Percentiles rank a stretch among this genome's conserved stretches.
Conservation (phyloP, 257 asterid genomes). For the Cynanchum wilfordii region DNA sequence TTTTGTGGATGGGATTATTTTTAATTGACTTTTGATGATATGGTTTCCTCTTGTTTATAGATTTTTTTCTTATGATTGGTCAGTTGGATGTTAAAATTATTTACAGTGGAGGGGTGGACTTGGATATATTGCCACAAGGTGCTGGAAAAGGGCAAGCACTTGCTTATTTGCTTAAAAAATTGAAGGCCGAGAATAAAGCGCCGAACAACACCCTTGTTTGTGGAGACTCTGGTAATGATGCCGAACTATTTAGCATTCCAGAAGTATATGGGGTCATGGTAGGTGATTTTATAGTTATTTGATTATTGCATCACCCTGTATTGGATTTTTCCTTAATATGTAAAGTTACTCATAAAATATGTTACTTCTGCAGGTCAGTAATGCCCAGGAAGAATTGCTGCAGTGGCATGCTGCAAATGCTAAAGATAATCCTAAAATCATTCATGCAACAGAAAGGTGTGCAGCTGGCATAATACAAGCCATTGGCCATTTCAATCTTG, state of each 20-base stretch:
- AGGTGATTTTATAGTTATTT: constrained; percentile 25
- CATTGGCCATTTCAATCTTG: constrained; percentile 84
- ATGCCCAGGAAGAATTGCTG: constrained; percentile 94
- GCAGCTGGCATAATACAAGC: constrained; percentile 97
- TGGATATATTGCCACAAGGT: constrained; percentile 92
- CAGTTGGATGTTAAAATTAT: constrained; percentile 95
- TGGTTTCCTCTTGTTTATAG: constrained; percentile 9
- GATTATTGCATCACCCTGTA: constrained; percentile 14
- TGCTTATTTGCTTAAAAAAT: constrained; percentile 79
- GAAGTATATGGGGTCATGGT: constrained; percentile 97
- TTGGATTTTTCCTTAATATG: constrained; percentile 14
- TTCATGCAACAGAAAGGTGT: constrained; percentile 92
- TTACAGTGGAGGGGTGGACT: constrained; percentile 97
- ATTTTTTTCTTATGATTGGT: constrained; percentile 24
- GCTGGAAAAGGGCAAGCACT: constrained; percentile 99
- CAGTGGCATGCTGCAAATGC: constrained; percentile 93
- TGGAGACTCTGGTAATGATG: constrained; percentile 98
- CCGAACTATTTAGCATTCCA: constrained; percentile 84
- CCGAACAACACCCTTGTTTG: constrained; percentile 91
- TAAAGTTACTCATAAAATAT: constrained; percentile 6
- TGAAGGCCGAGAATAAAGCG: constrained; percentile 53
- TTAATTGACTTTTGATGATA: not conserved
- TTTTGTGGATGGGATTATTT: not conserved
- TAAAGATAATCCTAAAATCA: constrained; percentile 68
- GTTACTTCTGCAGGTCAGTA: constrained; percentile 60